A percentile compares a stretch with the other conserved stretches of the same genome.
phyloP scores from a whole-genome alignment of 768 basidiomycete species.

The Lactifluus subvellereus region DNA sequence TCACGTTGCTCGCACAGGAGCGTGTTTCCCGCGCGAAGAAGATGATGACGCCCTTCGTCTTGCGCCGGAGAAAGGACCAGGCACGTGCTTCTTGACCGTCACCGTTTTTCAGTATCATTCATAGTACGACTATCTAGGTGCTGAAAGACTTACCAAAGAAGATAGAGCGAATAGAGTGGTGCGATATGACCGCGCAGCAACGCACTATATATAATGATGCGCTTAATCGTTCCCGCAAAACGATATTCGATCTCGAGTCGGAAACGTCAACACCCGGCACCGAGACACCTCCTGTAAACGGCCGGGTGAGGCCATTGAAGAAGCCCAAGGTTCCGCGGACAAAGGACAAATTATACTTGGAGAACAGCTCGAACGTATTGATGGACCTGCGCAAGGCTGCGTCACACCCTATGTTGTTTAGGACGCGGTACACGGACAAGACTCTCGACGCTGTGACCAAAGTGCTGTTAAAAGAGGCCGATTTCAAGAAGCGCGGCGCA shows the following conservation, averaged over 20 bases:
- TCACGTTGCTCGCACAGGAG: slow-evolving; percentile 83
- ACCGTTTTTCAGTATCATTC: not conserved
- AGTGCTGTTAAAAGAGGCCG: slow-evolving; percentile 82
- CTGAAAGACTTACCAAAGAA: slow-evolving; percentile 91
- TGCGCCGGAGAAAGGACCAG: slow-evolving; percentile 95
- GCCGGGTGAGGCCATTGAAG: slow-evolving; percentile 37
- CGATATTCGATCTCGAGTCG: slow-evolving; percentile 50
- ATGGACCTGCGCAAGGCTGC: slow-evolving; percentile 98
- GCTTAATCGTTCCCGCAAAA: slow-evolving; percentile 78
- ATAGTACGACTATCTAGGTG: slow-evolving; percentile 45
- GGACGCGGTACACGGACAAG: slow-evolving; percentile 74
- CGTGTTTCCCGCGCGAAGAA: slow-evolving; percentile 94
- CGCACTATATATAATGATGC: slow-evolving; percentile 79
- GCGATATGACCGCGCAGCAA: slow-evolving; percentile 84
- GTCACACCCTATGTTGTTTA: slow-evolving; percentile 94
- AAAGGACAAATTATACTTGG: slow-evolving; percentile 63
- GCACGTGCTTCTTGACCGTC: slow-evolving; percentile 33
- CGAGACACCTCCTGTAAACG: slow-evolving; percentile 30
- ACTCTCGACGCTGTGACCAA: slow-evolving; percentile 69
- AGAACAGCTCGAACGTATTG: slow-evolving; percentile 87
- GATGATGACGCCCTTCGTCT: slow-evolving; percentile 99
- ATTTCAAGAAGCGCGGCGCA: slow-evolving; percentile 80
- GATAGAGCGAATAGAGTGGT: slow-evolving; percentile 91
- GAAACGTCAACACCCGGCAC: slow-evolving; percentile 28
- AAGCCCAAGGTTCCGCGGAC: slow-evolving; percentile 40